Base-by-base conservation (phyloP, 768 basidiomycete genomes). In the Solioccasus polychromus region DNA sequence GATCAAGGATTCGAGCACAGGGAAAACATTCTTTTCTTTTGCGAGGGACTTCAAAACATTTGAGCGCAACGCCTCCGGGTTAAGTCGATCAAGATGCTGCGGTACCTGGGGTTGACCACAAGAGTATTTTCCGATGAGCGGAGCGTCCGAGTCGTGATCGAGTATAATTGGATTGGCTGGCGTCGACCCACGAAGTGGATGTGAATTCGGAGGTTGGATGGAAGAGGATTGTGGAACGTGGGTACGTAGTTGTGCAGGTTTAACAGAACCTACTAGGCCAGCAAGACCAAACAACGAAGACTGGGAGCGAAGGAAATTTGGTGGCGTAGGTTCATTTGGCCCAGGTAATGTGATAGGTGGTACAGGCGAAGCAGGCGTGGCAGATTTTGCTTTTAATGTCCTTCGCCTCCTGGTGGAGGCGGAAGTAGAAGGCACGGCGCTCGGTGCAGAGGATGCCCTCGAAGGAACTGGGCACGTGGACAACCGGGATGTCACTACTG, bases 261-360 rank as follows among this genome's bases (percentile, higher is more conserved):
- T 82, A 19, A 89, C 70, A 4, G 78, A 78, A 30, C 77, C 80
- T 17, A 90, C 79, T 32, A 85, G 66, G 28, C 88, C 88, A 10
- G 88, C 88, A 15, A 75, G 73, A 8, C 88, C 88, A 8, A 90
- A 72, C 3, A 90, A 69, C 1, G 82, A 81, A 26, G 80, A 71
- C 61, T 89, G 87, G 52, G 77, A 88, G 24, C 88, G 82, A 40
- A 90, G 67, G 45, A 88, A 85, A 60, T 88, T 80, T 8, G 77
- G 66, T 15, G 87, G 88, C 14, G 72, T 66, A 2, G 82, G 83
- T 32, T 71, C 75, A 39, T 77, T 71, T 19, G 83, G 78, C 52
- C 80, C 78, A 0, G 86, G 87, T 1, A 89, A 65, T 18, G 69
- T 48, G 20, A 89, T 86, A 35, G 78, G 73, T 12, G 80, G 80